These are phyloP conservation scores for Sanguinoderma infundibulare DNA, from an alignment of 1,284 basidiomycete species.

Conservation along the genomic window DNA sequence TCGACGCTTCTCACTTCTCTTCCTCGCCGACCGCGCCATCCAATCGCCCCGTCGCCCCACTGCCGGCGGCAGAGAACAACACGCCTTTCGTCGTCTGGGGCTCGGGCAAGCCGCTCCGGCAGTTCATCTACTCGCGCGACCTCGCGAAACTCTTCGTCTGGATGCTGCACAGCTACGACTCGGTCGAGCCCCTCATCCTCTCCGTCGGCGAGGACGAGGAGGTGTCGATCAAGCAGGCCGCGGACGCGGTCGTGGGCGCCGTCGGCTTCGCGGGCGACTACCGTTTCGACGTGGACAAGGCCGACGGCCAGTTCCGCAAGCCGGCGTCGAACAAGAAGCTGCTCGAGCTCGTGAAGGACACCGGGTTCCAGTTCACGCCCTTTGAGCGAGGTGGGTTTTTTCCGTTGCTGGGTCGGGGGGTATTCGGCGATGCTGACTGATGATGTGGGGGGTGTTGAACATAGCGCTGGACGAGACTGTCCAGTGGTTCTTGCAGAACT, in stretches of 20 bases:
- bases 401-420: neutral
- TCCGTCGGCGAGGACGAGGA: constrained; percentile 88
- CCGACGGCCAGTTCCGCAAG: constrained; percentile 92
- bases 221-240: constrained; percentile 85
- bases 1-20: neutral
- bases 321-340: constrained; percentile 92
- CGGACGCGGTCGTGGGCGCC: constrained; percentile 83
- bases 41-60: neutral
- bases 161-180: constrained; percentile 86
- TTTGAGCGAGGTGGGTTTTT: constrained; percentile 70
- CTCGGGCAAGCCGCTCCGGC: constrained; percentile 85
- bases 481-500: constrained; percentile 34
- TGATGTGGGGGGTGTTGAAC: neutral
- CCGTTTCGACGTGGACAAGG: constrained; percentile 66
- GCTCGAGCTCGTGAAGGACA: constrained; percentile 62
- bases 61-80: constrained; percentile 66
- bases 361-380: constrained; percentile 80
- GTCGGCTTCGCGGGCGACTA: constrained; percentile 79
- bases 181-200: constrained; percentile 88
- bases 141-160: constrained; percentile 93
- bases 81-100: constrained; percentile 85
- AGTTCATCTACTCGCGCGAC: constrained; percentile 94
- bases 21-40: neutral
- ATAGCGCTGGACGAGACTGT: constrained; percentile 33
- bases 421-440: neutral